Base-by-base conservation (phyloP, 345 rosid genomes). In the Sisymbrium altissimum region DNA sequence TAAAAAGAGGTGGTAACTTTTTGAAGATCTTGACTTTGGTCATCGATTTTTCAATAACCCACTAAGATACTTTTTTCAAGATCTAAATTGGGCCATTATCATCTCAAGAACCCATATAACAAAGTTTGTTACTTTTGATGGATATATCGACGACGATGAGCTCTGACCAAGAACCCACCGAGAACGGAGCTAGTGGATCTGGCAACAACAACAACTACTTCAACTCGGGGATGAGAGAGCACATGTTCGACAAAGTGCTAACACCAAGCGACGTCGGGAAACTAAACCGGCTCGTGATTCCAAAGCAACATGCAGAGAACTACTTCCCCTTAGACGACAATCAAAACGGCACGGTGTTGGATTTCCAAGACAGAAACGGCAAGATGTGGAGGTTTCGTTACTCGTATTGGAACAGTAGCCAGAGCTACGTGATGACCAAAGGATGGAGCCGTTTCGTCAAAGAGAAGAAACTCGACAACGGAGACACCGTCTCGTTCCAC, bases 371-470 rank as follows among this genome's bases (percentile, higher is more conserved):
- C 78, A 77, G 75, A 32, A 81, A 71, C 71, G 94, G 92, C 30
- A 91, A 89, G 80, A 62, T 78, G 6, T 91, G 96, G 97, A 80
- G 86, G 74, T 88, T 93, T 79, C 81, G 94, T 36, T 91, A 94
- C 85, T 94, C 97, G 13, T 94, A 89, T 74, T 91, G 97, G 97
- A 87, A 79, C 68, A 89, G 94, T 77, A 93, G 97, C 85, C 96
- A 93, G 83, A 93, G 97, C 85, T 93, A 93, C 54, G 97, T 91
- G 30, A 91, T 93, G 94, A 93, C 97, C 0, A 93, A 85, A 81
- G 98, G 96, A 1, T 91, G 98, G 97, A 91, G 86, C 83, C 89
- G 91, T 39, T 93, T 93, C 64, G 96, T 94, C 15, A 89, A 93
- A 83, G 98, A 93, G 17, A 93, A 87, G 82, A 87, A 81, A 59